Conservation (phyloP, 208 protist genomes). For the Trichomonas tenax region DNA sequence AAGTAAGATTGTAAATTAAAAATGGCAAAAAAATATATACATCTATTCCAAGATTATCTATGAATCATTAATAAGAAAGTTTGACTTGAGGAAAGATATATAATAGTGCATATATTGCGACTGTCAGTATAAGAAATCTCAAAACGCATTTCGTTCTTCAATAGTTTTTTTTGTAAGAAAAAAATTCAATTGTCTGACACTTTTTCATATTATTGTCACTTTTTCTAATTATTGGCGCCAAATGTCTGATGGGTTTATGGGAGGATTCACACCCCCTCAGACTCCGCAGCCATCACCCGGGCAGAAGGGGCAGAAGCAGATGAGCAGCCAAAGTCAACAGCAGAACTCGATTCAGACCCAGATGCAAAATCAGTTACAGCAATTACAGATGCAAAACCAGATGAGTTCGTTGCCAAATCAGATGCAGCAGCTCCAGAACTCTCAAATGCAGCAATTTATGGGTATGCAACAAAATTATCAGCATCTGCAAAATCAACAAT, state of each 20-base stretch:
- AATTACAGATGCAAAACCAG: no score
- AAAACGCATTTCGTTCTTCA: no score
- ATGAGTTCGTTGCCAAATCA: neutral
- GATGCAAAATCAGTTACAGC: no score
- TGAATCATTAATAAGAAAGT: no score
- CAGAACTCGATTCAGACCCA: neutral
- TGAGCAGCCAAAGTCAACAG: neutral
- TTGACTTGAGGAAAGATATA: no score
- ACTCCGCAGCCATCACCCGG: neutral
- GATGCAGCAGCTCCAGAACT: neutral
- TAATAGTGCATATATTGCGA: no score
- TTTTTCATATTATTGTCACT: neutral
- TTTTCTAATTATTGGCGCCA: neutral
- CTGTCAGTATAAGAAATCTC: no score
- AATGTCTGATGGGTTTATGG: neutral
- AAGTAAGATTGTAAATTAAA: no score
- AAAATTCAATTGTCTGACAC: neutral
- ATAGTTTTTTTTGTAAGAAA: no score
- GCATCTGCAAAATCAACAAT: neutral
- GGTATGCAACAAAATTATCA: neutral
- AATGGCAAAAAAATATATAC: no score
- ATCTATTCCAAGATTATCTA: no score
- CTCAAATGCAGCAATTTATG: neutral
- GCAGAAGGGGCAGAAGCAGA: neutral
- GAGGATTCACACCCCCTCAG: neutral